Base-by-base conservation (phyloP, 2,329 filamentous ascomycete species). In the Bipolaris zeicola region DNA sequence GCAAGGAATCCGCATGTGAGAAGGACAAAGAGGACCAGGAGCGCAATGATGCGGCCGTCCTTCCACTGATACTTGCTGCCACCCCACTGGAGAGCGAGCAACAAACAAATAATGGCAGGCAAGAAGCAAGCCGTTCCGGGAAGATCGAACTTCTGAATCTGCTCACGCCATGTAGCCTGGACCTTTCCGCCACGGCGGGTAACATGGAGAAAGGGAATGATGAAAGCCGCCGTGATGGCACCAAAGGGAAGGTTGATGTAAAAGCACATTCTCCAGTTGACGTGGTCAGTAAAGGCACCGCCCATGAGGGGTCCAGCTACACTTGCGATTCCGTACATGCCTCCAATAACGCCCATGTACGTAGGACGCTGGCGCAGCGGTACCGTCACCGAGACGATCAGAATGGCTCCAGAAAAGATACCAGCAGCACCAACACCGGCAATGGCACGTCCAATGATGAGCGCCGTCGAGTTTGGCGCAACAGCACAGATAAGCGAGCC, bases 391-490 rank as follows among this genome's bases (percentile, higher is more conserved):
- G 77, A 73, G 20, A 83, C 72, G 58, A 82, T 82, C 37, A 80
- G 69, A 43, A 81, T 78, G 24, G 79, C 81, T 42, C 81, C 82
- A 20, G 69, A 72, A 64, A 80, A 82, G 57, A 84, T 79, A 22
- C 82, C 82, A 28, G 81, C 81, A 13, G 76, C 76, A 4, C 82
- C 82, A 0, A 83, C 64, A 51, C 82, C 82, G 26, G 81, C 76
- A 43, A 85, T 70, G 0, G 80, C 81, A 53, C 82, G 77, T 8
- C 82, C 82, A 39, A 83, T 71, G 63, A 85, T 83, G 33, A 85
- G 68, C 14, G 81, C 77, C 2, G 67, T 76, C 5, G 79, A 81
- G 60, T 77, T 81, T 11, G 81, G 81, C 6, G 82, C 81, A 26
- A 79, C 75, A 61, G 79, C 82, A 57, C 82, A 84, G 51, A 85